Conservation (phyloP, 163 green algal species). For the Coccomyxa subellipsoidea region DNA sequence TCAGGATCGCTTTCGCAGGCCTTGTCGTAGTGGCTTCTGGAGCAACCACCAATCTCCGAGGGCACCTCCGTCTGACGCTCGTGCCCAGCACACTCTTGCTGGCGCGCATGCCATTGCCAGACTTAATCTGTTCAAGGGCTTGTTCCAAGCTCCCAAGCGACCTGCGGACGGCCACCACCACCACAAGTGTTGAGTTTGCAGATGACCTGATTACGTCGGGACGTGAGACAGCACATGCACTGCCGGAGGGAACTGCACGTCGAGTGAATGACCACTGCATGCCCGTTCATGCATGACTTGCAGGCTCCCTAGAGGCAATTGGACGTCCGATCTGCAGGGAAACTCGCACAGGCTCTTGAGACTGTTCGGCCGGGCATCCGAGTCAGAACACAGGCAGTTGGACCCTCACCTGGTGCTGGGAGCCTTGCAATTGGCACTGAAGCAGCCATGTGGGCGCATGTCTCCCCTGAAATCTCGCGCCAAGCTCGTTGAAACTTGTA, state of each 20-base stretch:
- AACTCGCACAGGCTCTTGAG: not conserved
- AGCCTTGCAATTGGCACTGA: not conserved
- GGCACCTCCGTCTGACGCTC: not conserved
- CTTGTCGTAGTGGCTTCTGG: not conserved
- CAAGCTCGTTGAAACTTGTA: not conserved
- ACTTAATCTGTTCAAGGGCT: not conserved
- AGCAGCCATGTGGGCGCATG: not conserved
- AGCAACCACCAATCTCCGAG: not conserved
- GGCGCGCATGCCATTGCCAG: not conserved
- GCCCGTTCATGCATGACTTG: too few species aligned
- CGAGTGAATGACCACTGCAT: too few species aligned
- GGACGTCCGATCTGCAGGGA: not conserved
- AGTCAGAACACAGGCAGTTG: not conserved
- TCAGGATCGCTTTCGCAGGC: not conserved
- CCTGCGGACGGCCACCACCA: too few species aligned
- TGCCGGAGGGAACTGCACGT: too few species aligned
- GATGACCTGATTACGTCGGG: too few species aligned
- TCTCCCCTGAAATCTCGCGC: not conserved
- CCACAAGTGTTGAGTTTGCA: too few species aligned
- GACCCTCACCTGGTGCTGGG: not conserved
- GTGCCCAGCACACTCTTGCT: not conserved
- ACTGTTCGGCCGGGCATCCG: not conserved
- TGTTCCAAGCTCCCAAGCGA: not conserved
- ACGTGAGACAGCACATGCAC: too few species aligned
- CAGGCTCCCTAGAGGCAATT: too few species aligned